Evolutionary conservation across 768 basidiomycete genomes (phyloP), one percentile per base, ranked within the genome.

Genomic region (Boletus barrowsii): DNA sequence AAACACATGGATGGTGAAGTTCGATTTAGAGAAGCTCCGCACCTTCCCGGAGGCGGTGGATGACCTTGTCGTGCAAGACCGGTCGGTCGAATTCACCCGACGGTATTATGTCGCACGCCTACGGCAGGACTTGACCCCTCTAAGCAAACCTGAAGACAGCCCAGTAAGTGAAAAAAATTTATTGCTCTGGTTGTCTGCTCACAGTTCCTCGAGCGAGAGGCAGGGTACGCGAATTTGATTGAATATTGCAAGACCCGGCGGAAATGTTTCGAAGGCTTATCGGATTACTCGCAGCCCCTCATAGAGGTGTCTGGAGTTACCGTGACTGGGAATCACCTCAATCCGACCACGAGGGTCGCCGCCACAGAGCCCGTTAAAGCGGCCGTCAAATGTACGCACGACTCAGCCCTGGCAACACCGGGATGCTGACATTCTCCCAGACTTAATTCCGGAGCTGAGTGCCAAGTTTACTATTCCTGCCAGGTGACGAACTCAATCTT

Each of bases 401-500:
- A 49, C 51, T 20, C 30, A 40, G 33, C 50, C 59, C 58, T 66
- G 62, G 58, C 36, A 32, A 20, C 53, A n/a, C 40, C 64, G 63
- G 66, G 49, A 57, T 68, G 62, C 54, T 68, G 61, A 70, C 53
- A 48, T 60, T 41, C 55, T 56, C 51, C 10, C 64, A 93, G 90
- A 88, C 67, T 75, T 93, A 39, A 90, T 93, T 61, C 91, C 91
- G n/a, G 91, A 93, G 67, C 73, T 92, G 15, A 88, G 86, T 63
- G 79, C 78, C 41, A 87, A 82, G 62, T 84, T 81, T 63, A 86
- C 84, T 10, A 74, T 91, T 55, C 83, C 88, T 35, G 86, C 86
- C 24, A 89, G 84, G 90, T 87, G 58, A 59, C 67, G 39, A 60
- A 68, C 59, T 62, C 55, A 56, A 65, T 47, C 26, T 54, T 64